A percentile compares a stretch with the other conserved stretches of the same genome.
phyloP scores from a whole-genome alignment of 257 asterid genomes.

The Solanum okadae region DNA sequence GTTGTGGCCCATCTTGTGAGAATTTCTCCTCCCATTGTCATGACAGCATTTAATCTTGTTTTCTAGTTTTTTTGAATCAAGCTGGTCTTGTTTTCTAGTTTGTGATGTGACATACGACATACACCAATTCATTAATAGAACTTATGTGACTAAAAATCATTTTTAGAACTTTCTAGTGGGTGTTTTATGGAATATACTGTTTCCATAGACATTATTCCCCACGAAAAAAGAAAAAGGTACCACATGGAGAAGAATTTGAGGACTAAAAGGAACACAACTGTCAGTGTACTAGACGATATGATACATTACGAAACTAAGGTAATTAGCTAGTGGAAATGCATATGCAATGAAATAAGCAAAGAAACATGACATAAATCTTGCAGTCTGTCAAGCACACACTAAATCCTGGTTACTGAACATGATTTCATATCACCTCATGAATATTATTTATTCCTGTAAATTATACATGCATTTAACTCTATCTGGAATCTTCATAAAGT shows the following conservation, averaged over 20 bases:
- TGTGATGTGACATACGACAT: not conserved
- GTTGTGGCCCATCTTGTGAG: conserved; percentile 97
- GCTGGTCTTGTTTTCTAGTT: not conserved
- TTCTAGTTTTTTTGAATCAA: not conserved
- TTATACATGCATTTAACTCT: not conserved
- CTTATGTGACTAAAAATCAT: not conserved
- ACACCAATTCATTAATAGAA: not conserved
- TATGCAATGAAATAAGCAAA: not conserved
- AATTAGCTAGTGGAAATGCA: not conserved
- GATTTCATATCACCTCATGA: not conserved
- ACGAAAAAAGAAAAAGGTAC: not conserved
- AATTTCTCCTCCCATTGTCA: conserved; percentile 2
- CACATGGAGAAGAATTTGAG: not conserved
- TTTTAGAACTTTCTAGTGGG: not conserved
- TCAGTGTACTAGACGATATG: not conserved
- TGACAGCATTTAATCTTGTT: not conserved
- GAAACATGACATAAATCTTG: not conserved
- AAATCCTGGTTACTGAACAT: not conserved
- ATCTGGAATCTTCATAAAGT: not conserved
- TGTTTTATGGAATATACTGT: not conserved
- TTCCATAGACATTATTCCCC: not conserved
- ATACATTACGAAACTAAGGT: not conserved
- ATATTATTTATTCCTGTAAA: not conserved
- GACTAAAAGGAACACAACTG: not conserved
- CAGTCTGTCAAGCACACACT: not conserved